Base-by-base conservation (phyloP, 345 rosid genomes). In the Ailanthus altissimus region DNA sequence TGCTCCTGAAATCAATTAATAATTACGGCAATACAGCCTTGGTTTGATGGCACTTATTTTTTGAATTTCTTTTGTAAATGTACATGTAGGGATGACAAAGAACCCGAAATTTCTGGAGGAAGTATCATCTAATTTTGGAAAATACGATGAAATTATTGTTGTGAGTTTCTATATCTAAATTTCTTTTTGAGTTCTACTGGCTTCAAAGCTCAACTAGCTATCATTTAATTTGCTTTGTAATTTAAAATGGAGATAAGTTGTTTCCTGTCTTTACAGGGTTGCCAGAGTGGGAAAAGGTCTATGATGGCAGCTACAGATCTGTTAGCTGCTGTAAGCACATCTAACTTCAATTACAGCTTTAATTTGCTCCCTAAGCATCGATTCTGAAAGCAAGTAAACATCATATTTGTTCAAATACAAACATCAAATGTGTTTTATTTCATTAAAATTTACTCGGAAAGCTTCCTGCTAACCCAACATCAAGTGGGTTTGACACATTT, bases 241-340 rank as follows among this genome's bases (percentile, higher is more conserved):
- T 15, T 26, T 8, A 1, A n/a, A 6, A n/a, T n/a, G 20, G 58
- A n/a, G 0, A 13, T 23, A 21, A 5, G 16, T 58, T 54, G 62
- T 32, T 57, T 79, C 21, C 12, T 61, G 65, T 57, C 12, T 66
- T 51, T 38, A 57, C 82, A 95, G 98, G 97, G 99, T 45, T 93
- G 97, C 72, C 94, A 95, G 72, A 72, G 74, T 32, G 98, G 99
- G 75, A 78, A 89, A 61, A 82, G 85, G 67, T 95, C 98, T 71
- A 57, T 90, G 74, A 83, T 91, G 93, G 99, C 98, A 12, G 97
- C 97, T 40, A 81, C 84, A 43, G 97, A 88, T 67, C 98, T 95
- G 65, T 77, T 88, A 71, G 83, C 90, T 49, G 90, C 88, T 67
- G 99, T 93, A 84, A 91, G 93, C 59, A 64, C 56, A 49, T 66